Conservation (phyloP, 2,329 filamentous ascomycete genomes). For the Colletotrichum musae region DNA sequence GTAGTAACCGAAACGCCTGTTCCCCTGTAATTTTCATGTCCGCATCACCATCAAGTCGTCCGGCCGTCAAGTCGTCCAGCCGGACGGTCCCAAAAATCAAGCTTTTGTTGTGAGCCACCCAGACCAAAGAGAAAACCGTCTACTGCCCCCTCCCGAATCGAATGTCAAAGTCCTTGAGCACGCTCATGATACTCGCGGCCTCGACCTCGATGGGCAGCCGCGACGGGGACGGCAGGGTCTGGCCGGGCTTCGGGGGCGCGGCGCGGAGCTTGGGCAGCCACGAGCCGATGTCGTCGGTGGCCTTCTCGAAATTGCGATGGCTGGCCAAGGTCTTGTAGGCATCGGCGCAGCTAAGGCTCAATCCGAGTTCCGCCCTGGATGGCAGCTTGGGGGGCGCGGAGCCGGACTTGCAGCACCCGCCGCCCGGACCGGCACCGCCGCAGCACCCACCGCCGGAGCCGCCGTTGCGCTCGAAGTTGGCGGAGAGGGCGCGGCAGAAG, state of each 20-base stretch:
- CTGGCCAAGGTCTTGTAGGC: conserved; percentile 84
- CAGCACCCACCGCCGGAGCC: conserved; percentile 64
- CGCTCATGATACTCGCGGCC: conserved; percentile 87
- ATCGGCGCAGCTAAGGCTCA: conserved; percentile 81
- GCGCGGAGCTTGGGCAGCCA: conserved; percentile 83
- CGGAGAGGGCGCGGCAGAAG: conserved; percentile 86
- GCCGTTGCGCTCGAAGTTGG: conserved; percentile 67
- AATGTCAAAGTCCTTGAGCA: conserved; percentile 85
- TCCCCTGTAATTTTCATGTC: conserved; percentile 1
- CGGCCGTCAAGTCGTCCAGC: neutral
- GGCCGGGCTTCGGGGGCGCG: conserved; percentile 56
- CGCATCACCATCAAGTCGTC: conserved; percentile 12
- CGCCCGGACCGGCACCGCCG: conserved; percentile 70
- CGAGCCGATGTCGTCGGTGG: conserved; percentile 79
- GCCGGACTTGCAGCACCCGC: conserved; percentile 75
- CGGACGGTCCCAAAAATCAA: neutral
- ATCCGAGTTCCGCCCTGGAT: conserved; percentile 54
- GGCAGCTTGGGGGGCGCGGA: conserved; percentile 47
- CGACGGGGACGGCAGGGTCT: conserved; percentile 47
- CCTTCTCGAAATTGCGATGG: conserved; percentile 81
- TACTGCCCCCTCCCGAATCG: conserved; percentile 68
- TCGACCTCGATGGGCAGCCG: conserved; percentile 81
- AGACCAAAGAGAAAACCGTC: neutral
- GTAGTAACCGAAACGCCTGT: conserved; percentile 7
- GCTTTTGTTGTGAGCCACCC: conserved; percentile 6